A percentile compares a stretch with the other conserved stretches of the same genome.
phyloP scores from a whole-genome alignment of 768 basidiomycete species.

The Kwoniella europaea region DNA sequence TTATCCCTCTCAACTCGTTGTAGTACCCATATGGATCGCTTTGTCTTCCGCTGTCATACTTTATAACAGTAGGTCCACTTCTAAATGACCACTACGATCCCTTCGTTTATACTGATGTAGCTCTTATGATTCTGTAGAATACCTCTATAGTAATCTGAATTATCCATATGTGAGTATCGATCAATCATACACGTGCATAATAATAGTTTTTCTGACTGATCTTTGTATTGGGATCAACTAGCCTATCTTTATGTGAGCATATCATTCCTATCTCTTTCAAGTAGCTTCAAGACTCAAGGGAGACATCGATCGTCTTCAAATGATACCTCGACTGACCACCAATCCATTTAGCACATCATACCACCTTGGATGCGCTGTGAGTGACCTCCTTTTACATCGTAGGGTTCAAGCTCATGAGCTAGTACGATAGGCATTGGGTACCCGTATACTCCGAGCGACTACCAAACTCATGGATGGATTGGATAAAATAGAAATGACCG shows the following conservation, averaged over 20 bases:
- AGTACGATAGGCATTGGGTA: conserved; percentile 49
- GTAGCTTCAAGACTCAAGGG: too few relatives aligned
- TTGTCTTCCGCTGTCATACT: conserved; percentile 87
- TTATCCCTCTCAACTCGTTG: too few relatives aligned
- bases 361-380: conserved; percentile 54
- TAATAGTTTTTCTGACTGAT: conserved; percentile 59
- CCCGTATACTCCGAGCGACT: conserved; percentile 47
- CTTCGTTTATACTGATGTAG: neutral
- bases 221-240: conserved; percentile 17
- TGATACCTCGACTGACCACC: neutral
- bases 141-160: conserved; percentile 68
- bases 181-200: conserved; percentile 74
- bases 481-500: conserved; percentile 54
- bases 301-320: too few relatives aligned
- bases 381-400: conserved; percentile 7
- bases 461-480: conserved; percentile 56
- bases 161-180: conserved; percentile 76
- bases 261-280: neutral
- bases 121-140: conserved; percentile 28
- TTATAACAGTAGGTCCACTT: conserved; percentile 92
- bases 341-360: conserved; percentile 45
- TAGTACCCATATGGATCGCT: conserved; percentile 83
- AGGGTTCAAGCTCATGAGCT: conserved; percentile 2
- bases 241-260: conserved; percentile 53
- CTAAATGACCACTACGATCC: conserved; percentile 46